phyloP scores from a whole-genome alignment of 164 flowering plant species.

The Platanus orientalis region DNA sequence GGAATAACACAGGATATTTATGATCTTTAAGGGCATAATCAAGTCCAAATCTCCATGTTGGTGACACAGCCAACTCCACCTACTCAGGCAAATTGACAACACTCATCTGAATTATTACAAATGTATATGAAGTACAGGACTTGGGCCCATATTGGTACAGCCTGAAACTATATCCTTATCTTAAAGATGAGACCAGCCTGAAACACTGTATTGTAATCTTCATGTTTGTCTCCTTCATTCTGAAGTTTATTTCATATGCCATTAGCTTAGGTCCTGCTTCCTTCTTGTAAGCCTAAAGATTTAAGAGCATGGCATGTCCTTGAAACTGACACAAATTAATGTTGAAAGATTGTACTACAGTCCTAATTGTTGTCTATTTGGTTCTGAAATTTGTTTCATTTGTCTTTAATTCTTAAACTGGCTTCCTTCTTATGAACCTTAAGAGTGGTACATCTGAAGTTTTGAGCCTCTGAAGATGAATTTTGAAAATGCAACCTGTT shows the following conservation, averaged over 20 bases:
- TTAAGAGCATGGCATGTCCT: no score
- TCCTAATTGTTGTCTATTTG: no score
- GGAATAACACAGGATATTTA: not conserved
- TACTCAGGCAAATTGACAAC: slow-evolving; percentile 1
- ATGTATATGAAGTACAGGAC: not conserved
- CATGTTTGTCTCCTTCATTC: not conserved
- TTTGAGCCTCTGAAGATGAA: not conserved
- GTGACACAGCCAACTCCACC: no score
- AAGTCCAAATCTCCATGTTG: no score
- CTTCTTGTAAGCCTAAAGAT: no score
- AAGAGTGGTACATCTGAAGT: not conserved
- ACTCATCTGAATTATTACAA: not conserved
- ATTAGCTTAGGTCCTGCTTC: no score
- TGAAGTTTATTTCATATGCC: not conserved
- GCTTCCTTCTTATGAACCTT: not conserved
- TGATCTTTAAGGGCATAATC: no score
- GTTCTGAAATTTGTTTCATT: no score
- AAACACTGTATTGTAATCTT: not conserved
- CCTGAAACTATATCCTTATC: not conserved
- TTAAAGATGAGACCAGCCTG: no score
- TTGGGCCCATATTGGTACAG: not conserved
- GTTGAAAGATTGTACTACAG: no score
- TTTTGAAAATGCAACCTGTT: not conserved
- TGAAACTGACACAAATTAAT: no score
- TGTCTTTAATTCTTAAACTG: no score